Conservation (phyloP, 2,329 filamentous ascomycete species). For the Endocalyx cinctus region DNA sequence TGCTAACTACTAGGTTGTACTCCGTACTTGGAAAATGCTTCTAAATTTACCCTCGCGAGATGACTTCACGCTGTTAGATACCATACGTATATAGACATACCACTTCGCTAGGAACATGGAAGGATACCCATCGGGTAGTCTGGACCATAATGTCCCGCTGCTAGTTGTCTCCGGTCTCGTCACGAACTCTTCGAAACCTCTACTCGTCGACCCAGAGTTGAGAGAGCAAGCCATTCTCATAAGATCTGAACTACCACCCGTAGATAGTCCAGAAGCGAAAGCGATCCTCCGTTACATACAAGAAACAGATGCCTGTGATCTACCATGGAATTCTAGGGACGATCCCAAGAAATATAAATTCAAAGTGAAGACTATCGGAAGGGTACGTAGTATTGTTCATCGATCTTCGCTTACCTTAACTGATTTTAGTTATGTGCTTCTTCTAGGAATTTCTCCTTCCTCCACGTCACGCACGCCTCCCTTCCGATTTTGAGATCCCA, state of each 20-base stretch:
- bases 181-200: constrained; percentile 35
- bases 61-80: no score
- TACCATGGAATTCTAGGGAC: constrained; percentile 63
- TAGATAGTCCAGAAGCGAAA: constrained; percentile 62
- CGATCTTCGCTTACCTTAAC: no score
- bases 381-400: constrained; percentile 57
- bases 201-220: constrained; percentile 43
- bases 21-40: no score
- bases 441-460: constrained; percentile 52
- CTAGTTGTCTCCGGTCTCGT: constrained; percentile 75
- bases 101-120: no score
- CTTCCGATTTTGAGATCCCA: constrained; percentile 45
- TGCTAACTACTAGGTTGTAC: no score
- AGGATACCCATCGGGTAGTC: constrained; percentile 72
- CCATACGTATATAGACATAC: no score
- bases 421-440: constrained; percentile 12
- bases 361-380: constrained; percentile 68
- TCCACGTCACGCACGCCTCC: constrained; percentile 51
- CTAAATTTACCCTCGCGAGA: no score
- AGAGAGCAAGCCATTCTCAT: constrained; percentile 58
- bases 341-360: constrained; percentile 53
- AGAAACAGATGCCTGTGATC: constrained; percentile 57
- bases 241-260: constrained; percentile 63
- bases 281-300: constrained; percentile 63
- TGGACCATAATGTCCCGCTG: constrained; percentile 82